A percentile compares a stretch with the other conserved stretches of the same genome.
Evolutionary conservation across 306 rosid species (phyloP).

Genomic region (Medicago arabica): DNA sequence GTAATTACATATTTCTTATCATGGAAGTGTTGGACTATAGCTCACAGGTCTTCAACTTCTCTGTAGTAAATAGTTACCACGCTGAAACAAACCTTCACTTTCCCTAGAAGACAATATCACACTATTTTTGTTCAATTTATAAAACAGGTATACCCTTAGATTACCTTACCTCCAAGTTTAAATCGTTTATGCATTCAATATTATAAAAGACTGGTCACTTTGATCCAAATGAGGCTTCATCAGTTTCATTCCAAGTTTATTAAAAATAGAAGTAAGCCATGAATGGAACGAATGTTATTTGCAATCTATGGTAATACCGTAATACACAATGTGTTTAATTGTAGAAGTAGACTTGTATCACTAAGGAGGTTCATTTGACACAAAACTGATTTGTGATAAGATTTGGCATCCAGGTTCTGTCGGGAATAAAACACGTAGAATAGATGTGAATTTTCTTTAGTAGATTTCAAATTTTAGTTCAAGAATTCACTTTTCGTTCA

Average conservation of each 20-base stretch:
- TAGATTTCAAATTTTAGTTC: no score
- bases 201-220: not conserved
- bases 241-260: slow-evolving; percentile 27
- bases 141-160: not conserved
- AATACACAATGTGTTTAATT: not conserved
- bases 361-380: no score
- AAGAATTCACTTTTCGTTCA: not conserved
- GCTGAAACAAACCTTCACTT: slow-evolving; percentile 83
- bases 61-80: slow-evolving; percentile 83
- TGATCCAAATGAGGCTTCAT: slow-evolving; percentile 11
- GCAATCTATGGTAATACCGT: slow-evolving; percentile 4
- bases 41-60: slow-evolving; percentile 78
- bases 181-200: no score
- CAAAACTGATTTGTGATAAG: not conserved
- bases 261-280: slow-evolving; percentile 1
- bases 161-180: not conserved
- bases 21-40: slow-evolving; percentile 70
- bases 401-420: slow-evolving; percentile 9
- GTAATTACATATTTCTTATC: slow-evolving; percentile 50
- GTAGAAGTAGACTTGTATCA: not conserved
- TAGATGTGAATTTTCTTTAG: no score
- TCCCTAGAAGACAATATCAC: slow-evolving; percentile 60
- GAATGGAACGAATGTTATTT: slow-evolving; percentile 20
- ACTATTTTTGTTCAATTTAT: slow-evolving; percentile 17
- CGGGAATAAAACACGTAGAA: not conserved